Conservation (phyloP, 768 basidiomycete species). For the Leccinum boreale region DNA sequence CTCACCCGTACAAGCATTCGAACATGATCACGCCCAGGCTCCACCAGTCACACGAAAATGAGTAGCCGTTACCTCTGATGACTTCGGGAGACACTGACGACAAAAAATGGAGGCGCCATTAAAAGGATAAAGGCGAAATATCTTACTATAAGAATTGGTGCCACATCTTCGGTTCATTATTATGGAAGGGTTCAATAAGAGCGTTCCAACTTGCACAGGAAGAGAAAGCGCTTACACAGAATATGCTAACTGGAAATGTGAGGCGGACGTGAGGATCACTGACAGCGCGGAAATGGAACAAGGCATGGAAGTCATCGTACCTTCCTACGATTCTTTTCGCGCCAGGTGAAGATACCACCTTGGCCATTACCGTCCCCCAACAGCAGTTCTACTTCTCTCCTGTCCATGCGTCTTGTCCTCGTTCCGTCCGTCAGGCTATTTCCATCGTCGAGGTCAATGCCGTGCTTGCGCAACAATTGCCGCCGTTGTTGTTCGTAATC, state of each 20-base stretch:
- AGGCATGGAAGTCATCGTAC: slow-evolving; percentile 42
- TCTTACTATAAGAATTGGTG: slow-evolving; percentile 83
- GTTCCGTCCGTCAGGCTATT: slow-evolving; percentile 61
- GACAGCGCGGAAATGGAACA: slow-evolving; percentile 27
- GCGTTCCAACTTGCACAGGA: slow-evolving; percentile 9
- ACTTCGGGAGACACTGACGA: slow-evolving; percentile 83
- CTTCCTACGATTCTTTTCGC: slow-evolving; percentile 91
- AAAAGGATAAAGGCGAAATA: slow-evolving; percentile 25
- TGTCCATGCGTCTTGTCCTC: slow-evolving; percentile 77
- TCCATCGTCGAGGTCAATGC: slow-evolving; percentile 88
- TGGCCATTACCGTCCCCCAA: slow-evolving; percentile 83
- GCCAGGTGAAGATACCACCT: slow-evolving; percentile 89
- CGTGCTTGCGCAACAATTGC: slow-evolving; percentile 87
- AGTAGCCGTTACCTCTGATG: slow-evolving; percentile 88
- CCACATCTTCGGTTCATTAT: slow-evolving; percentile 57
- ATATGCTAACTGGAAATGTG: slow-evolving; percentile 65
- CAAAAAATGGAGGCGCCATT: slow-evolving; percentile 24
- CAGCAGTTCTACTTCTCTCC: slow-evolving; percentile 75
- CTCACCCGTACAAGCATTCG: slow-evolving; percentile 89
- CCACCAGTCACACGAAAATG: slow-evolving; percentile 98
- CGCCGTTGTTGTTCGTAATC: slow-evolving; percentile 94
- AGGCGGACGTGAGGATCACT: slow-evolving; percentile 22
- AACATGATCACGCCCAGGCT: slow-evolving; percentile 96
- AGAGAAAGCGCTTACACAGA: slow-evolving; percentile 63
- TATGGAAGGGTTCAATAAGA: slow-evolving; percentile 26